phyloP scores from a whole-genome alignment of 805 yeast genomes.

The Wickerhamiella kazuoi region DNA sequence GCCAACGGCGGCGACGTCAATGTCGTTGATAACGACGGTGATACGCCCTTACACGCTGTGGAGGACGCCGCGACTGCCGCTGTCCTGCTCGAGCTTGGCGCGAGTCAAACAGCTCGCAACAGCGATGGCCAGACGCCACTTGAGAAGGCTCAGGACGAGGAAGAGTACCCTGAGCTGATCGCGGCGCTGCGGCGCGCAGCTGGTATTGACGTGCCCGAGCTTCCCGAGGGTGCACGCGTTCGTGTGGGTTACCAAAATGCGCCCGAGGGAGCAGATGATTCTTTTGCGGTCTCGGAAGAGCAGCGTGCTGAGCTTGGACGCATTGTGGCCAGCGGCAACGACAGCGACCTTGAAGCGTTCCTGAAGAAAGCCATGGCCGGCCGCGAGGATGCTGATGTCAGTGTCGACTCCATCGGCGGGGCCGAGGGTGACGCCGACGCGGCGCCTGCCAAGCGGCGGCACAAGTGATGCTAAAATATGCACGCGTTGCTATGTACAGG shows the following conservation, averaged over 20 bases:
- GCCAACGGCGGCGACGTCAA: constrained; percentile 61
- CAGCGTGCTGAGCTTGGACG: constrained; percentile 48
- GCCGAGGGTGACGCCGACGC: background rate
- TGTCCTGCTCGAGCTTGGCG: constrained; percentile 47
- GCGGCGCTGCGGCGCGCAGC: constrained; percentile 37
- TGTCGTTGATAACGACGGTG: constrained; percentile 75
- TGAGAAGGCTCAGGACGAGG: constrained; percentile 51
- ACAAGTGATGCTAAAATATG: background rate
- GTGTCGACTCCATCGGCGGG: background rate
- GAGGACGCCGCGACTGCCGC: constrained; percentile 56
- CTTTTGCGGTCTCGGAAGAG: constrained; percentile 18
- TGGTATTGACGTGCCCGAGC: constrained; percentile 16
- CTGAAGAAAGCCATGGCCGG: constrained; percentile 39
- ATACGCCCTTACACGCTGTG: constrained; percentile 83
- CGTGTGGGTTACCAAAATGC: constrained; percentile 14
- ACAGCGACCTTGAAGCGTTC: constrained; percentile 52
- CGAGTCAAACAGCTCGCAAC: constrained; percentile 47
- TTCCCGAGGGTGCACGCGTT: constrained; percentile 14
- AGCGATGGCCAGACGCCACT: constrained; percentile 59
- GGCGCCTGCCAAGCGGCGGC: background rate
- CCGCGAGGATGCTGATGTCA: background rate
- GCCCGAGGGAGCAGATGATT: constrained; percentile 29
- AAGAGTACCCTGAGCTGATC: constrained; percentile 61
- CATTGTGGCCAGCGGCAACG: constrained; percentile 64
- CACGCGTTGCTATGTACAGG: background rate